These are phyloP conservation scores for Suhomyces emberorum DNA, from an alignment of 805 yeast genomes.

Conservation along the genomic window DNA sequence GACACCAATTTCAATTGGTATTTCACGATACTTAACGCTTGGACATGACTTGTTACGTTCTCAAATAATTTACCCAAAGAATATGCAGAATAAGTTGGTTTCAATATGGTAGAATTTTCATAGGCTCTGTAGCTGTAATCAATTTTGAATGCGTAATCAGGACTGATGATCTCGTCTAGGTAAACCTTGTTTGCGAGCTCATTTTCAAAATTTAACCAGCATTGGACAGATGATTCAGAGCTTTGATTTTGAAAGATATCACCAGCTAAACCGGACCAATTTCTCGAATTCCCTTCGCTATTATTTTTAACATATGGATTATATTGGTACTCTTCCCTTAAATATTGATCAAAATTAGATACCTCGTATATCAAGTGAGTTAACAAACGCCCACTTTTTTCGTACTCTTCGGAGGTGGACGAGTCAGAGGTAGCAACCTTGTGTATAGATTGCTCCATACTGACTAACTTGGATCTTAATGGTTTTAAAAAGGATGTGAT, in stretches of 20 bases:
- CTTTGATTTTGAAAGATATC: conserved; percentile 24
- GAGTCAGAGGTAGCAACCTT: conserved; percentile 14
- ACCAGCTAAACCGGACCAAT: conserved; percentile 49
- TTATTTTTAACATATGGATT: conserved; percentile 33
- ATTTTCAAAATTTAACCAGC: conserved; percentile 55
- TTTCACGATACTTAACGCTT: conserved; percentile 46
- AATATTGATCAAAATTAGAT: conserved; percentile 52
- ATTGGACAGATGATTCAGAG: conserved; percentile 27
- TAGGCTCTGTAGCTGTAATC: conserved; percentile 48
- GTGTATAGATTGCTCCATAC: conserved; percentile 22
- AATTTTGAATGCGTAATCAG: conserved; percentile 50
- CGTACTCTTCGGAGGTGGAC: conserved; percentile 14
- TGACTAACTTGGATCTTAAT: conserved; percentile 41
- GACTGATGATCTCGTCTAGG: conserved; percentile 45
- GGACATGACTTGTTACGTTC: conserved; percentile 53
- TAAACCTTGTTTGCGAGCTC: conserved; percentile 50
- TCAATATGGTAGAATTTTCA: conserved; percentile 11
- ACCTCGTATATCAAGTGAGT: conserved; percentile 59
- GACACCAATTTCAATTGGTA: conserved; percentile 55
- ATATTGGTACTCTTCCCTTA: conserved; percentile 45
- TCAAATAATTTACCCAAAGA: conserved; percentile 56
- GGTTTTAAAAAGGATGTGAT: conserved; percentile 48
- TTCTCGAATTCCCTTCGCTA: conserved; percentile 19
- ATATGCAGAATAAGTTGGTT: conserved; percentile 62
- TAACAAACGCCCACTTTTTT: conserved; percentile 45